Base-by-base conservation (phyloP, 768 basidiomycete species). In the Hygrophorus russula region DNA sequence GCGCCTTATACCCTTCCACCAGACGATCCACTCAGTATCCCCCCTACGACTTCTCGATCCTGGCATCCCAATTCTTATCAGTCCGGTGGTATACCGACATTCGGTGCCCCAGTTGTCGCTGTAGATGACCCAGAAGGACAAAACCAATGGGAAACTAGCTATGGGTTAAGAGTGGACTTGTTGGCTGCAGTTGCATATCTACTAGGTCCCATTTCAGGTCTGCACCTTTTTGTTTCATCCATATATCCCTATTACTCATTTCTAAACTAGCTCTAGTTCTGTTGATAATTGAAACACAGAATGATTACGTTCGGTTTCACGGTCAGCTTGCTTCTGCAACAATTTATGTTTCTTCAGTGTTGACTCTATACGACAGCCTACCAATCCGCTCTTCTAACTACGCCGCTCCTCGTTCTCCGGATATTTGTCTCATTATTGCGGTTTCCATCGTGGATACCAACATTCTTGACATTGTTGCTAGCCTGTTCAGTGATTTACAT, bases 231-330 rank as follows among this genome's bases (percentile, higher is more conserved):
- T 24, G 28, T 9, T 14, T n/a, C 12, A 29, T 10, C n/a, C 12
- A 36, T 12, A n/a, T n/a, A n/a, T n/a, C n/a, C n/a, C 13, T 39
- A 18, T 44, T 14, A 31, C 10, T 41, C 19, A 14, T 36, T 45
- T 17, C 34, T 27, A 37, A 17, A 36, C 15, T 44, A 84, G 86
- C 85, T 2, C 59, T 87, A 24, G 19, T 67, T 1, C 58, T 86
- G 27, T 68, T 88, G 8, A 69, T 84, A n/a, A 49, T 78, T n/a
- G 84, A 88, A 60, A 88, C 78, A 8, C 72, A 74, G 47, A 82
- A 82, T 52, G 80, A 86, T 58, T 81, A 75, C 49, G 75, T 86
- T 46, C 76, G 85, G 42, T 87, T 86, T 56, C 83, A 85, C 56
- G 80, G 83, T 82, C 41, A 53, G 15, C 14, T 10, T 48, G 8